phyloP scores from a whole-genome alignment of 116 monocot genomes.

The Phalaenopsis hybrid region DNA sequence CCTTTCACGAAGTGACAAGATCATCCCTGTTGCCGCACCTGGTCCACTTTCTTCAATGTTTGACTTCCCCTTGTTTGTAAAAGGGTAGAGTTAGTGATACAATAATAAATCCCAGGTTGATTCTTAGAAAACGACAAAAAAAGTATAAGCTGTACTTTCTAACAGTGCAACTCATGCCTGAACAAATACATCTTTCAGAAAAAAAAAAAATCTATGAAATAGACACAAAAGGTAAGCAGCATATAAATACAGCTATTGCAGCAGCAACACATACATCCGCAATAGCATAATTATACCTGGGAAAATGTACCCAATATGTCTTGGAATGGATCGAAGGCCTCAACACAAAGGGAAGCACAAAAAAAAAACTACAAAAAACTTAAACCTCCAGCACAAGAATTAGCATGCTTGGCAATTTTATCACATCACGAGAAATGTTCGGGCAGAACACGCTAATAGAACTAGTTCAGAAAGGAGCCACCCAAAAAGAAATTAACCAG shows the following conservation, averaged over 20 bases:
- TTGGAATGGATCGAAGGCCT: neutral
- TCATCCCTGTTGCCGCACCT: slow-evolving; percentile 91
- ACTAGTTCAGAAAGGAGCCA: neutral
- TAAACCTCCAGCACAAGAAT: neutral
- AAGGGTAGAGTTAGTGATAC: neutral
- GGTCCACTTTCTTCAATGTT: slow-evolving; percentile 66
- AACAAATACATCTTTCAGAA: neutral
- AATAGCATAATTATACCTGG: neutral
- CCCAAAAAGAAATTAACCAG: neutral
- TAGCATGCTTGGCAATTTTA: neutral
- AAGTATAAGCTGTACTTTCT: neutral
- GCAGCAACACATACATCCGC: neutral
- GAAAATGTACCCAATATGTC: neutral
- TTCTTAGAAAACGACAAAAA: neutral
- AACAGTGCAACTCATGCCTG: neutral
- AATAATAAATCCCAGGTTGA: neutral
- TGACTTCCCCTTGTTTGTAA: slow-evolving; percentile 33
- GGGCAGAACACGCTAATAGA: neutral
- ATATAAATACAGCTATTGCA: neutral
- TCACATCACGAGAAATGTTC: neutral
- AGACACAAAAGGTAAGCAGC: neutral
- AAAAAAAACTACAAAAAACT: neutral
- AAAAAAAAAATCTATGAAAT: neutral
- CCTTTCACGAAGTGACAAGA: slow-evolving; percentile 97
- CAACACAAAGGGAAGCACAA: neutral